Base-by-base conservation (phyloP, 129 eudicot genomes). In the Saposhnikovia divaricata region DNA sequence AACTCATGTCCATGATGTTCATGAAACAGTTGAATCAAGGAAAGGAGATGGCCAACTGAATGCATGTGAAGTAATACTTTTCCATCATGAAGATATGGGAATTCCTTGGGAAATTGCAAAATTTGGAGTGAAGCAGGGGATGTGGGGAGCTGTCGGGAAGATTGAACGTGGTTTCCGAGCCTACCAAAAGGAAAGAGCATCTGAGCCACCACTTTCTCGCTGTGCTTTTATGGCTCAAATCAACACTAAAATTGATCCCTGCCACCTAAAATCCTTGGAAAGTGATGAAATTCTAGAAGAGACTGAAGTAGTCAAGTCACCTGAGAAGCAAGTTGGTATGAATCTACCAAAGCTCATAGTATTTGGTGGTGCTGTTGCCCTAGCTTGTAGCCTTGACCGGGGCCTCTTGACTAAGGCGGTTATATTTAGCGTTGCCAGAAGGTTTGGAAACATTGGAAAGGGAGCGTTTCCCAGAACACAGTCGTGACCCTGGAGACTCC, bases 311-410 rank as follows among this genome's bases (percentile, higher is more conserved):
- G 61, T 46, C 14, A 77, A 16, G 69, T 81, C 76, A 15, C 66
- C 74, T 42, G 97, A 82, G 71, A 86, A 89, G 72, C 87, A 80
- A 9, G 75, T 73, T 27, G 93, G 92, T n/a, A n/a, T 81, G 18
- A 86, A 81, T 79, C 10, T 90, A 77, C 97, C 92, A 21, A 94
- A 92, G 88, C 89, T 90, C 0, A 80, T 90, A 3, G 77, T 92
- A 2, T 55, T 94, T 57, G 92, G 92, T 19, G 98, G 92, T 63
- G 97, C 85, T 10, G 88, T 90, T 59, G 83, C 78, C 12, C 84
- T 92, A 55, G 96, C 93, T 55, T 90, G 92, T 84, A 90, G 86
- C 69, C 86, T 94, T 69, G 93, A 94, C 81, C 89, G 81, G 5
- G 98, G 98, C 4, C 85, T 92, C 23, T 69, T 94, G 38, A 85